Evolutionary conservation across 2,329 filamentous ascomycete genomes (phyloP).

Genomic region (Grosmannia serpens): DNA sequence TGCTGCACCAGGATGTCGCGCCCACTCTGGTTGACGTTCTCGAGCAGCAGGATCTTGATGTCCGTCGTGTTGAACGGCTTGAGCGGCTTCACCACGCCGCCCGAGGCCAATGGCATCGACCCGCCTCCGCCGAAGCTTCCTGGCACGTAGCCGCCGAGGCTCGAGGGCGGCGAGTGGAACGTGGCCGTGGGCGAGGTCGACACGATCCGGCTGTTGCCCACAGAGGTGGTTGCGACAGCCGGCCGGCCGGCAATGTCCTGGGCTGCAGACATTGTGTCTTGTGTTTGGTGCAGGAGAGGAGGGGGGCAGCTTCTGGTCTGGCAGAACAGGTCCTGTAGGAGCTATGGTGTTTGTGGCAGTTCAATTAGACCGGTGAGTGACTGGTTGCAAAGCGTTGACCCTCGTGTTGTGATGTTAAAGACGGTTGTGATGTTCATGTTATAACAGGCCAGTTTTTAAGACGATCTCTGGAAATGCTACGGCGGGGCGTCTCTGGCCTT

Average conservation of each 20-base stretch:
- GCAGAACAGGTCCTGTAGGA: background rate
- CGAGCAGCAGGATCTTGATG: constrained; percentile 89
- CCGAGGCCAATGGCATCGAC: constrained; percentile 22
- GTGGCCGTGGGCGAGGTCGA: constrained; percentile 65
- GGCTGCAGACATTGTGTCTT: constrained; percentile 9
- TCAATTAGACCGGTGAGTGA: background rate
- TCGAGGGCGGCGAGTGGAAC: constrained; percentile 63
- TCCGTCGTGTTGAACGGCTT: constrained; percentile 95
- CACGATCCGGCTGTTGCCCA: constrained; percentile 43
- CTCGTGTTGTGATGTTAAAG: background rate
- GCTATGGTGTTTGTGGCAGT: background rate
- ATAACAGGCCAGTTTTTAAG: background rate
- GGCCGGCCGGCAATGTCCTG: constrained; percentile 22
- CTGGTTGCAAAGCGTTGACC: background rate
- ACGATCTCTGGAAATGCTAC: background rate
- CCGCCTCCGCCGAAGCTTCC: constrained; percentile 11
- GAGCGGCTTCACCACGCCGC: constrained; percentile 52
- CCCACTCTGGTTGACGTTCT: constrained; percentile 91
- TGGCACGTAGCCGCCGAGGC: constrained; percentile 29
- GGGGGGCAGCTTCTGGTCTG: background rate
- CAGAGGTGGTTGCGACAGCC: constrained; percentile 31
- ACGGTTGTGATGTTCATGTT: constrained; percentile 6
- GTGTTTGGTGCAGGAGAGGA: background rate
- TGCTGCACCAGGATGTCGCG: constrained; percentile 70
- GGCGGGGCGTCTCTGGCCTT: background rate